A percentile compares a stretch with the other conserved stretches of the same genome.
These are phyloP conservation scores for Phylloporus sp. DNA, from an alignment of 768 basidiomycete genomes.

Conservation along the genomic window DNA sequence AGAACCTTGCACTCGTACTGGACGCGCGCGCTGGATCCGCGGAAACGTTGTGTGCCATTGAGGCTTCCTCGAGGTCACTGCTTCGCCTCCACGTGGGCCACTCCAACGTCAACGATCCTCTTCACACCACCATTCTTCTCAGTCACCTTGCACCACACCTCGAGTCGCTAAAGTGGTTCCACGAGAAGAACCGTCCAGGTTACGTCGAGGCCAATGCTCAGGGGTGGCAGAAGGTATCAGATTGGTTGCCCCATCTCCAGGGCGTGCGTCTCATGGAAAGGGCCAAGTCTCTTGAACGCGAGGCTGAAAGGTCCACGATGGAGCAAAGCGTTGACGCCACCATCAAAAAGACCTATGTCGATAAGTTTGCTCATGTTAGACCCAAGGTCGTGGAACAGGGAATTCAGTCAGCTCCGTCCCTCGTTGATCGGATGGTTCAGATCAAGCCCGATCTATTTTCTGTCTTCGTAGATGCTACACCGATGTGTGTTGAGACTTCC, in stretches of 20 bases:
- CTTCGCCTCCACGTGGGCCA: conserved; percentile 71
- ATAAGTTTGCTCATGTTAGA: conserved; percentile 39
- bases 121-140: conserved; percentile 64
- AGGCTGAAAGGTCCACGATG: conserved; percentile 16
- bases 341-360: conserved; percentile 34
- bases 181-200: conserved; percentile 69
- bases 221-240: conserved; percentile 64
- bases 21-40: conserved; percentile 47
- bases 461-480: conserved; percentile 50
- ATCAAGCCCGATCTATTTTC: conserved; percentile 36
- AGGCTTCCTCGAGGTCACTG: conserved; percentile 59
- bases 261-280: conserved; percentile 59
- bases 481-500: conserved; percentile 39
- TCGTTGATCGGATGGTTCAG: conserved; percentile 37
- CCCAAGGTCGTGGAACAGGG: conserved; percentile 33
- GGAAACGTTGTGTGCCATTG: conserved; percentile 41
- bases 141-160: conserved; percentile 74
- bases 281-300: conserved; percentile 32
- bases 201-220: conserved; percentile 62
- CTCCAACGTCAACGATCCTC: conserved; percentile 65
- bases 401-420: conserved; percentile 35
- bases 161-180: conserved; percentile 70
- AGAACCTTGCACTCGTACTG: conserved; percentile 62
- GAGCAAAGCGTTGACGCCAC: conserved; percentile 53
- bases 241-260: conserved; percentile 71